Evolutionary conservation across 169 alveolate species (phyloP), one percentile per base, ranked within the genome.

Genomic region (Plasmodium knowlesi): DNA sequence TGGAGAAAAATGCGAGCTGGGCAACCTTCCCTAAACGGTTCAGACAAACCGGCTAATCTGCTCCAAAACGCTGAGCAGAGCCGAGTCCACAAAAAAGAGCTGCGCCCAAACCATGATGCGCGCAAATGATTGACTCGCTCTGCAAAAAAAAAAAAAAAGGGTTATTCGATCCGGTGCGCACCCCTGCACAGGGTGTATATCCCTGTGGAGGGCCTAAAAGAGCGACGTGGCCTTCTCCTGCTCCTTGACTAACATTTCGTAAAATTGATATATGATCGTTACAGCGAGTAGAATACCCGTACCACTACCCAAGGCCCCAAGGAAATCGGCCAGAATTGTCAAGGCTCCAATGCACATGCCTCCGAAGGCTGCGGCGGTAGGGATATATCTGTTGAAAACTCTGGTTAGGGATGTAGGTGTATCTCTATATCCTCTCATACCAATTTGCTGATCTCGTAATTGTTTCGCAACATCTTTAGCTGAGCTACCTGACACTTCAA

Each of bases 281-380:
- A 99, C 99, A 22, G 99, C 99, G 61, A 99, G 97, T 46, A 98
- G 96, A 88, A 97, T 97, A 95, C 99, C 99, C 71, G 99, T 99
- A 19, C 99, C 99, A 78, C 99, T 97, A 41, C 99, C 99, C 94
- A 99, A 98, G 34, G 99, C 99, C 28, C 99, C 99, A 70, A 99
- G 97, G 95, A 99, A 98, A 95, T 99, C 99, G 46, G 99, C 99
- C 73, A 99, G 94, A 88, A 99, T 98, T 50, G 99, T 98, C 79
- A 99, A 96, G 10, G 99, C 99, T 50, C 99, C 99, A 95, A 99
- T 99, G 95, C 99, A 99, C 99, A 99, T 98, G 46, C 99, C 99
- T 25, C 99, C 99, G 93, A 99, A 99, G 41, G 99, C 99, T 16
- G 99, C 99, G 0, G 99, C 99, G 43, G 99, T 99, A n/a, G 99